A percentile compares a stretch with the other conserved stretches of the same genome.
phyloP scores from a whole-genome alignment of 495 filamentous ascomycete genomes.

The Penicillium macrosclerotiorum region DNA sequence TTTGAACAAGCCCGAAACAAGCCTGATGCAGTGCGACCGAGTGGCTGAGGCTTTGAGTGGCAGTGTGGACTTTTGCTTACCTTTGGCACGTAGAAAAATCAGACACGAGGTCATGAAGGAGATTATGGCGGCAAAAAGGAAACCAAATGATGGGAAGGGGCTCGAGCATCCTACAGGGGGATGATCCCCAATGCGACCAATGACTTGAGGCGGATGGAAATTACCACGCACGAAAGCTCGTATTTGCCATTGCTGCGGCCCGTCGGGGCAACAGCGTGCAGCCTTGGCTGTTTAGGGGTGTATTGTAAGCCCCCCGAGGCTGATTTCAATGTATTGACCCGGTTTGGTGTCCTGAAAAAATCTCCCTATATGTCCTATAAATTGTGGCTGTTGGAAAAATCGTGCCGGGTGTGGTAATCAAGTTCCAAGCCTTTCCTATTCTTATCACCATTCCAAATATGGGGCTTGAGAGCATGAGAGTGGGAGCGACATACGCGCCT shows the following conservation, averaged over 20 bases:
- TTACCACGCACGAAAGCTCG: no score
- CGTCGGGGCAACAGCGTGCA: neutral
- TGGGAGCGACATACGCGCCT: neutral
- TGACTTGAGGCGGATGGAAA: neutral
- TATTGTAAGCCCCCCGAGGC: neutral
- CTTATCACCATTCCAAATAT: neutral
- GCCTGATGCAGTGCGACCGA: neutral
- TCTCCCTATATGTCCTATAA: neutral
- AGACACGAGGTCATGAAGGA: neutral
- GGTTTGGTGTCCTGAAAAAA: no score
- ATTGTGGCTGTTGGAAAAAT: neutral
- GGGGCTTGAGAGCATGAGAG: neutral
- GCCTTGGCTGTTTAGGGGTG: neutral
- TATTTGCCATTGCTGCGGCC: neutral
- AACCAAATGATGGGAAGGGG: neutral
- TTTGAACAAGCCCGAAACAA: neutral
- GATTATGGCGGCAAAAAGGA: no score
- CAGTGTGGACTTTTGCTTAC: neutral
- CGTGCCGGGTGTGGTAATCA: neutral
- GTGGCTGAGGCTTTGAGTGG: neutral
- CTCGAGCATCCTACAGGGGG: neutral
- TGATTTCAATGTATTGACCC: no score
- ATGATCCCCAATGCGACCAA: neutral
- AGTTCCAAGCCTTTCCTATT: neutral
- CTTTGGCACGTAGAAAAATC: neutral